A percentile compares a stretch with the other conserved stretches of the same genome.
Conservation (phyloP, 768 basidiomycete genomes). For the Phaeotremella fagi region DNA sequence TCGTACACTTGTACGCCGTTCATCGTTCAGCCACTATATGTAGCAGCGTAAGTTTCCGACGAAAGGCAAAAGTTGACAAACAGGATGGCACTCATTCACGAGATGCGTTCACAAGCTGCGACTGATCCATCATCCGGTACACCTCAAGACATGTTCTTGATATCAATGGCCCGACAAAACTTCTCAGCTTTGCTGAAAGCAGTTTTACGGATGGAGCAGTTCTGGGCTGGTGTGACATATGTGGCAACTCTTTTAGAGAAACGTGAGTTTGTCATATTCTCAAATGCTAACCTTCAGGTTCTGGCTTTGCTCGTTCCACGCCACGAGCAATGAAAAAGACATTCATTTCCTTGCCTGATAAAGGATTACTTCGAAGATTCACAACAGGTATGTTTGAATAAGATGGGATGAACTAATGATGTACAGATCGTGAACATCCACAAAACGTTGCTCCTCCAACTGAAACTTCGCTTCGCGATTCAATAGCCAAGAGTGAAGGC, state of each 20-base stretch:
- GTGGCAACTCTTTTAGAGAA: slow-evolving; percentile 31
- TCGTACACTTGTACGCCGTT: slow-evolving; percentile 32
- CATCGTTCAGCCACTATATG: slow-evolving; percentile 37
- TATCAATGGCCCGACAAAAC: slow-evolving; percentile 38
- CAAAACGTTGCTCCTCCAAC: slow-evolving; percentile 33
- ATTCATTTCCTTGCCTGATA: slow-evolving; percentile 45
- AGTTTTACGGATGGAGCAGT: slow-evolving; percentile 27
- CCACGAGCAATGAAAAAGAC: slow-evolving; percentile 21
- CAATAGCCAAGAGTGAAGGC: slow-evolving; percentile 28
- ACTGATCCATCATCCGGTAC: slow-evolving; percentile 6
- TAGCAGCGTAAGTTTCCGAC: slow-evolving; percentile 28
- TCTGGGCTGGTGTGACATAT: slow-evolving; percentile 36
- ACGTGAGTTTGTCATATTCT: slow-evolving; percentile 13
- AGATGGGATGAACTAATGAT: background rate
- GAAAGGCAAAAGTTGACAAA: background rate
- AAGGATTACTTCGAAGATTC: slow-evolving; percentile 40
- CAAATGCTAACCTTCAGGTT: slow-evolving; percentile 11
- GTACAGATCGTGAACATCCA: slow-evolving; percentile 29
- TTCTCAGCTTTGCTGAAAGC: slow-evolving; percentile 34
- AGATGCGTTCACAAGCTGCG: slow-evolving; percentile 22
- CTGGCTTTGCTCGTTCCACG: slow-evolving; percentile 15
- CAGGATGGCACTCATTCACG: slow-evolving; percentile 41
- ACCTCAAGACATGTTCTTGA: slow-evolving; percentile 30
- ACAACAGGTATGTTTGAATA: slow-evolving; percentile 13
- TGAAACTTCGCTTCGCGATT: slow-evolving; percentile 35